phyloP scores from a whole-genome alignment of 2,329 filamentous ascomycete species.

The Cladophialophora chaetospira region DNA sequence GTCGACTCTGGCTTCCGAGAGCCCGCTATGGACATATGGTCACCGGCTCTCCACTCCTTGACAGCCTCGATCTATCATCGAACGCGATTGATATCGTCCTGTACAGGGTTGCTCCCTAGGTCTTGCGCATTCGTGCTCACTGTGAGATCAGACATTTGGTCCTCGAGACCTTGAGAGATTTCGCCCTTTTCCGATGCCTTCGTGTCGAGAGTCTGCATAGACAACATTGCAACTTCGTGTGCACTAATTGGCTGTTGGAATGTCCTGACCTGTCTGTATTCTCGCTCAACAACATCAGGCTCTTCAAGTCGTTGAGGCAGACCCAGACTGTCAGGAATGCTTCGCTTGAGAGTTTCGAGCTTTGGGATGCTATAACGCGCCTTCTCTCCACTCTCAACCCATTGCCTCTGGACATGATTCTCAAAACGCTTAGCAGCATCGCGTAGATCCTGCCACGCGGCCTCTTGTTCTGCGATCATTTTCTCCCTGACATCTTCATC shows the following conservation, averaged over 20 bases:
- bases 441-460: conserved; percentile 34
- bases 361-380: conserved; percentile 20
- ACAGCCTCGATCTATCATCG: not conserved
- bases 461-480: conserved; percentile 42
- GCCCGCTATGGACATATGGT: not conserved
- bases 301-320: conserved; percentile 18
- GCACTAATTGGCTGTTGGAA: too few relatives aligned
- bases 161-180: not conserved
- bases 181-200: not conserved
- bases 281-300: conserved; percentile 1
- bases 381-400: conserved; percentile 27
- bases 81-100: not conserved
- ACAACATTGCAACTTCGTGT: too few relatives aligned
- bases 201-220: too few relatives aligned
- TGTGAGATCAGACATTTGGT: not conserved
- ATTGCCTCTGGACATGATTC: conserved; percentile 32
- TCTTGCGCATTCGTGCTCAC: not conserved
- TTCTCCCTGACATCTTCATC: conserved; percentile 47
- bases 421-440: conserved; percentile 33
- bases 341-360: conserved; percentile 18
- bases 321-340: conserved; percentile 7
- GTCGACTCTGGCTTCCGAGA: not conserved
- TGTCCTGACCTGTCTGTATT: conserved; percentile 5
- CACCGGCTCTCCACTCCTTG: not conserved
- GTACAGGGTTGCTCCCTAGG: not conserved